phyloP scores from a whole-genome alignment of 371 early-diverging fungal genomes.

The Mortierella sp. region DNA sequence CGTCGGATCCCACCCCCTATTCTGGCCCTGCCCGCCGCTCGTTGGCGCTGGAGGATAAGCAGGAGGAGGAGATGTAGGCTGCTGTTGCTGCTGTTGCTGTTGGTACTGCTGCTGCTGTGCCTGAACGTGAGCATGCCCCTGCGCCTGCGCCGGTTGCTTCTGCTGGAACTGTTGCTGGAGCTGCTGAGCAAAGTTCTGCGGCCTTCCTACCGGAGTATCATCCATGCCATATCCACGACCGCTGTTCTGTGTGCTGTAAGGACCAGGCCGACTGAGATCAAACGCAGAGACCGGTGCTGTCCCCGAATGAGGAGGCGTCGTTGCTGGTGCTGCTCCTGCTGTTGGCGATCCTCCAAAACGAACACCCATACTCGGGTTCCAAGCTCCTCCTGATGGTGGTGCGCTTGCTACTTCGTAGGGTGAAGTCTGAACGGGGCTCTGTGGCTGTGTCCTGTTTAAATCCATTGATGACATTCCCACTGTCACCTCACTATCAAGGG shows the following conservation, averaged over 20 bases:
- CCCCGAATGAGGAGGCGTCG: slow-evolving; percentile 5
- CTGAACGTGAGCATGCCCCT: neutral
- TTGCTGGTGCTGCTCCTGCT: neutral
- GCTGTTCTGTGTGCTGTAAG: neutral
- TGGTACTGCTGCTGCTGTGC: neutral
- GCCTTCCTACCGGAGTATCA: neutral
- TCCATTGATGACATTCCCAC: slow-evolving; percentile 38
- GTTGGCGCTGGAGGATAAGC: neutral
- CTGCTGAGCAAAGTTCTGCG: slow-evolving; percentile 36
- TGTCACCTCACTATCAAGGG: slow-evolving; percentile 37
- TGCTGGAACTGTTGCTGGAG: slow-evolving; percentile 41
- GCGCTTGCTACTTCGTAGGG: slow-evolving; percentile 45
- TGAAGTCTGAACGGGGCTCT: slow-evolving; percentile 14
- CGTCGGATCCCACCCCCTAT: slow-evolving; percentile 36
- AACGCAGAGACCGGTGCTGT: slow-evolving; percentile 4
- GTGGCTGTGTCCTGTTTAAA: slow-evolving; percentile 32
- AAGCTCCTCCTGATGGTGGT: slow-evolving; percentile 31
- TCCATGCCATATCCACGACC: neutral
- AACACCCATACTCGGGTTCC: slow-evolving; percentile 40
- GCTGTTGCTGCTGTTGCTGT: slow-evolving; percentile 9
- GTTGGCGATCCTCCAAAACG: slow-evolving; percentile 36
- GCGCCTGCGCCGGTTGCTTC: slow-evolving; percentile 24
- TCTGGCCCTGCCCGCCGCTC: neutral
- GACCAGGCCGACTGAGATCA: neutral
- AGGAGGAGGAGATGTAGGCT: slow-evolving; percentile 12